phyloP scores from a whole-genome alignment of 257 asterid species.

The Solanum habrochaites region DNA sequence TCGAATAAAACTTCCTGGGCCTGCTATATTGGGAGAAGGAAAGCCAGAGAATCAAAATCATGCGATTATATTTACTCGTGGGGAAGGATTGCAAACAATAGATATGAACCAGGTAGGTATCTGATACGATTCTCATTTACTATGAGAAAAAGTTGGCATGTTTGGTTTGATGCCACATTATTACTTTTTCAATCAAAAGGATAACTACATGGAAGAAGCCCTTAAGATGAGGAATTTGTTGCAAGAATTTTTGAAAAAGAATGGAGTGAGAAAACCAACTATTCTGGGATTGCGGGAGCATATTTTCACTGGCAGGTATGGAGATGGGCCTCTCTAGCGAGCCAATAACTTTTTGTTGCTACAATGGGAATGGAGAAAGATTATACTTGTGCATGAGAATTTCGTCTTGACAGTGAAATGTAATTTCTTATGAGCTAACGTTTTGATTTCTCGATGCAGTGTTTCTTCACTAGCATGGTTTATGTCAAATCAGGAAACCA shows the following conservation, averaged over 20 bases:
- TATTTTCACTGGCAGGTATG: constrained; percentile 90
- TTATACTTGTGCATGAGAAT: not conserved
- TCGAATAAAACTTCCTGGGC: constrained; percentile 87
- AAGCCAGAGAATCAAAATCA: constrained; percentile 98
- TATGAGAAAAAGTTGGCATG: not conserved
- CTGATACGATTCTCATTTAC: not conserved
- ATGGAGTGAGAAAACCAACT: constrained; percentile 87
- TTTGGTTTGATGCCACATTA: not conserved
- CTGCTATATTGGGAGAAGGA: constrained; percentile 88
- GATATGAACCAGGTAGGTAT: constrained; percentile 99
- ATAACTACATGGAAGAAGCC: constrained; percentile 97
- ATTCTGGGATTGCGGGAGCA: constrained; percentile 96
- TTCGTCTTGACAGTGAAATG: not conserved
- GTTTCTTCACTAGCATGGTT: constrained; percentile 99
- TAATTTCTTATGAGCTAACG: not conserved
- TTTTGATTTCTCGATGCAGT: constrained; percentile 29
- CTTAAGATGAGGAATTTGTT: constrained; percentile 86
- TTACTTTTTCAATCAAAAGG: constrained; percentile 31
- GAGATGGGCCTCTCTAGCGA: not conserved
- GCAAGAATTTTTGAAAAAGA: constrained; percentile 77
- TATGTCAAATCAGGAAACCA: constrained; percentile 86
- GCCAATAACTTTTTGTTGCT: not conserved
- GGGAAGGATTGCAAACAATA: constrained; percentile 96
- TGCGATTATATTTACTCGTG: constrained; percentile 93
- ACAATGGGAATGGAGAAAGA: not conserved